Conservation (phyloP, 2,329 filamentous ascomycete genomes). For the Coniochaeta sp. region DNA sequence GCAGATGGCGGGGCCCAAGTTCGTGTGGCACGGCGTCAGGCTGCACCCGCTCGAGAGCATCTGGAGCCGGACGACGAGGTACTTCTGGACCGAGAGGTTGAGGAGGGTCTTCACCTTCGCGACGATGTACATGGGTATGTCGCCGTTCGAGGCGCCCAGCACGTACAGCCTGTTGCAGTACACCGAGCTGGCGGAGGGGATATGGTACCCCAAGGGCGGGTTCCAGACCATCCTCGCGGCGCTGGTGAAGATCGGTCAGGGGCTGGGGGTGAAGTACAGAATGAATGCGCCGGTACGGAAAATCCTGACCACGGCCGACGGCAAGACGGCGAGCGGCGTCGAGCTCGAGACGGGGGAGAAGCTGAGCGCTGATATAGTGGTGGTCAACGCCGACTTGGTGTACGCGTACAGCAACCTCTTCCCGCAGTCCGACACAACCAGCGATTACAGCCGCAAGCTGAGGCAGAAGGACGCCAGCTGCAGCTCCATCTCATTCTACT, state of each 20-base stretch:
- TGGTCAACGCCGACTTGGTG: conserved; percentile 67
- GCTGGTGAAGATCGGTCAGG: conserved; percentile 55
- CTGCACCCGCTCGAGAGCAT: conserved; percentile 68
- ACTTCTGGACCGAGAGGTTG: conserved; percentile 64
- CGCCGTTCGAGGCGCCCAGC: conserved; percentile 66
- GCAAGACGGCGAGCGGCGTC: conserved; percentile 42
- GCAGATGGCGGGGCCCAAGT: conserved; percentile 50
- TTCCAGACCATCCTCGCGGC: conserved; percentile 61
- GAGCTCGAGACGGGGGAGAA: conserved; percentile 48
- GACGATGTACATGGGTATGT: conserved; percentile 82
- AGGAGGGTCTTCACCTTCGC: conserved; percentile 69
- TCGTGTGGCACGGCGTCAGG: conserved; percentile 50
- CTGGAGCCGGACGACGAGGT: conserved; percentile 56
- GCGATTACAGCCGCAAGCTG: conserved; percentile 29
- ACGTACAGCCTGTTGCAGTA: conserved; percentile 71
- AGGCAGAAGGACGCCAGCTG: conserved; percentile 53
- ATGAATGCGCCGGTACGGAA: conserved; percentile 50
- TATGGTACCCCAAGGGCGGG: conserved; percentile 67
- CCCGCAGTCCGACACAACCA: conserved; percentile 30
- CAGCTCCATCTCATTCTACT: conserved; percentile 72
- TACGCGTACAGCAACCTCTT: conserved; percentile 69
- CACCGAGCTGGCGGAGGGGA: conserved; percentile 67
- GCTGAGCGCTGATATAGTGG: conserved; percentile 57
- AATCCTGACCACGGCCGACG: conserved; percentile 44
- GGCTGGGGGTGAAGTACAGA: conserved; percentile 55